A percentile compares a stretch with the other conserved stretches of the same genome.
phyloP scores from a whole-genome alignment of 2,329 filamentous ascomycete genomes.

The Aspergillus fijiensis region DNA sequence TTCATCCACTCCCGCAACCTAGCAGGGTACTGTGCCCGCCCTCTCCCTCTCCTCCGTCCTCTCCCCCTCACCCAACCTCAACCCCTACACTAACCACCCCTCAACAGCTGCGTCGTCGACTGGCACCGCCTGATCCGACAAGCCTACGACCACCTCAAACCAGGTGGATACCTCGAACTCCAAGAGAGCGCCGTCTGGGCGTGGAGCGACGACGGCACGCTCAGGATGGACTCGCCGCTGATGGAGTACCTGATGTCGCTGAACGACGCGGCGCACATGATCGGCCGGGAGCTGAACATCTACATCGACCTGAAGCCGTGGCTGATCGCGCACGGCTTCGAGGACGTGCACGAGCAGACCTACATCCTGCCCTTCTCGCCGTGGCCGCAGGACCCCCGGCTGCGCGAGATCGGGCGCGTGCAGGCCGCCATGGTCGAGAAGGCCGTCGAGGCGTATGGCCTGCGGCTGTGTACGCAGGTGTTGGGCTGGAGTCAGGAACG shows the following conservation, averaged over 20 bases:
- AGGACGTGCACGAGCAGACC: slow-evolving; percentile 21
- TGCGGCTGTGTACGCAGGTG: slow-evolving; percentile 5
- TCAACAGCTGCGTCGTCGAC: slow-evolving; percentile 12
- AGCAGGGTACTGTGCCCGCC: slow-evolving; percentile 1
- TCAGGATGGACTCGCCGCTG: slow-evolving; percentile 16
- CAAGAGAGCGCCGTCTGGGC: slow-evolving; percentile 21
- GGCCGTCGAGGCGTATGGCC: slow-evolving; percentile 2
- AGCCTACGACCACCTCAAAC: slow-evolving; percentile 25
- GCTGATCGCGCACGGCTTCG: slow-evolving; percentile 27
- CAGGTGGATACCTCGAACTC: slow-evolving; percentile 32
- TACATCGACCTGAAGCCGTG: slow-evolving; percentile 11
- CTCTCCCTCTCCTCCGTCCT: too few species aligned
- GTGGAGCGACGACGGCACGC: slow-evolving; percentile 29
- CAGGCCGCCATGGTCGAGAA: slow-evolving; percentile 12
- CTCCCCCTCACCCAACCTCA: neutral
- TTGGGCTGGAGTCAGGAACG: slow-evolving; percentile 2
- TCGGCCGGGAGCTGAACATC: slow-evolving; percentile 22
- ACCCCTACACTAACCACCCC: neutral
- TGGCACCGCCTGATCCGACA: slow-evolving; percentile 12
- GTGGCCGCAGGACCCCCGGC: slow-evolving; percentile 30
- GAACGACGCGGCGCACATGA: slow-evolving; percentile 6
- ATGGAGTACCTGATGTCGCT: slow-evolving; percentile 9
- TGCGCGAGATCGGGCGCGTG: slow-evolving; percentile 26
- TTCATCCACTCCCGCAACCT: slow-evolving; percentile 31
- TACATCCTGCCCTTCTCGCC: slow-evolving; percentile 28